These are phyloP conservation scores for Cytospora mali DNA, from an alignment of 2,329 filamentous ascomycete genomes.

Conservation along the genomic window DNA sequence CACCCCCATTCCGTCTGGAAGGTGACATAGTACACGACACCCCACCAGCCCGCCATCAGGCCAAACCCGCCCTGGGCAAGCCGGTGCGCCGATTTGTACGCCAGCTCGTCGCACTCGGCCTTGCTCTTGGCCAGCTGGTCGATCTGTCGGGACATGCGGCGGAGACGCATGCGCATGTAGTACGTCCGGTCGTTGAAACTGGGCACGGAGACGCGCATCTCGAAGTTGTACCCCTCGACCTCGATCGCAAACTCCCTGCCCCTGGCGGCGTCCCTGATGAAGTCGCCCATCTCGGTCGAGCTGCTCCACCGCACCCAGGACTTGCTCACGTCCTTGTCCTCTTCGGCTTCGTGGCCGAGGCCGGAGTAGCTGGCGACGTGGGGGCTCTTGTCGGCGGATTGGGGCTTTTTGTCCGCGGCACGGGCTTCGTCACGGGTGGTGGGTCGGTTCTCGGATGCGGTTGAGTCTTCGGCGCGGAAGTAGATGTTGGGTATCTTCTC, in stretches of 20 bases:
- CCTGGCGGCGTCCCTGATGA: conserved; percentile 85
- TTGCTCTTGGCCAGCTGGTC: conserved; percentile 73
- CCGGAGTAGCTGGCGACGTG: conserved; percentile 72
- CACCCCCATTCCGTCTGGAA: conserved; percentile 79
- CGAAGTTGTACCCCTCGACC: conserved; percentile 67
- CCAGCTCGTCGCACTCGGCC: conserved; percentile 76
- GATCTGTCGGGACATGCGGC: conserved; percentile 71
- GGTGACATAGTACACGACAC: conserved; percentile 72
- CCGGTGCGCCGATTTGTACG: conserved; percentile 75
- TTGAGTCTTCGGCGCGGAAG: conserved; percentile 78
- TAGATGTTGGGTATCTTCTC: conserved; percentile 73
- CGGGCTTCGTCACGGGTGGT: conserved; percentile 38
- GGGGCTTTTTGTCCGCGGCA: conserved; percentile 33
- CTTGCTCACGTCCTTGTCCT: conserved; percentile 47
- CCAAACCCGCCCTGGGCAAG: conserved; percentile 80
- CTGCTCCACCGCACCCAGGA: conserved; percentile 83
- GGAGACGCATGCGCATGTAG: conserved; percentile 76
- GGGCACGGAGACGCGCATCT: conserved; percentile 79
- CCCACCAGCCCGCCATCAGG: conserved; percentile 77
- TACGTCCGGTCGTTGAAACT: conserved; percentile 90
- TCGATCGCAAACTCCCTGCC: conserved; percentile 83
- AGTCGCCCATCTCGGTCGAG: conserved; percentile 89
- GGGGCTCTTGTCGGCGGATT: conserved; percentile 28
- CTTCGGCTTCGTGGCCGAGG: conserved; percentile 61
- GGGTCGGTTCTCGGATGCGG: conserved; percentile 55